phyloP scores from a whole-genome alignment of 768 basidiomycete genomes.

The Lactarius evosmus region DNA sequence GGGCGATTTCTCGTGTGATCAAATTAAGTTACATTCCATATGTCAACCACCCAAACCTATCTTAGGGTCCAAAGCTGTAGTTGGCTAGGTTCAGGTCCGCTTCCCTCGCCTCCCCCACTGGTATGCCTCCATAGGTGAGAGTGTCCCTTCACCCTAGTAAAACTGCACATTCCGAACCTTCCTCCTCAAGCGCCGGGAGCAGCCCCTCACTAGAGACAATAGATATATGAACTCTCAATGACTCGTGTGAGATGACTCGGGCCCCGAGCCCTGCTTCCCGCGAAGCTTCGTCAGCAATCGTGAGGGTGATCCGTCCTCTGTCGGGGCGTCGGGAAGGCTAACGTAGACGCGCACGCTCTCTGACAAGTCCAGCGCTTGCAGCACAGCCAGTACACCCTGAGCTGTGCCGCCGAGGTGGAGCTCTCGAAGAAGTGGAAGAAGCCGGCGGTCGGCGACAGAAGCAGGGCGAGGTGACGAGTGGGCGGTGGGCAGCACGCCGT shows the following conservation, averaged over 20 bases:
- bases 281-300: constrained; percentile 10
- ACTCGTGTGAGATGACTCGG: not conserved
- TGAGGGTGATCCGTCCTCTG: constrained; percentile 3
- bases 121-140: not conserved
- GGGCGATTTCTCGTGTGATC: not conserved
- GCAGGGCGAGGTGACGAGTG: not conserved
- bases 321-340: not conserved
- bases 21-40: not conserved
- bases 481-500: constrained; percentile 5
- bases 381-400: constrained; percentile 6
- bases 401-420: constrained; percentile 9
- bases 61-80: not conserved
- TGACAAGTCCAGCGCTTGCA: constrained; percentile 1
- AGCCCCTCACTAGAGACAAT: not conserved
- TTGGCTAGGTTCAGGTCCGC: not conserved
- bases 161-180: not conserved
- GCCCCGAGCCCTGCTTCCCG: not conserved
- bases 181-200: not conserved
- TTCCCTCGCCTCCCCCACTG: not conserved
- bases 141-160: not conserved
- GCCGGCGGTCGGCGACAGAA: not conserved
- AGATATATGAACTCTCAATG: not conserved
- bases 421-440: constrained; percentile 8
- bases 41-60: not conserved
- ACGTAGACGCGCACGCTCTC: constrained; percentile 9